Conservation (phyloP, 768 basidiomycete species). For the Pulveroboletus frians region DNA sequence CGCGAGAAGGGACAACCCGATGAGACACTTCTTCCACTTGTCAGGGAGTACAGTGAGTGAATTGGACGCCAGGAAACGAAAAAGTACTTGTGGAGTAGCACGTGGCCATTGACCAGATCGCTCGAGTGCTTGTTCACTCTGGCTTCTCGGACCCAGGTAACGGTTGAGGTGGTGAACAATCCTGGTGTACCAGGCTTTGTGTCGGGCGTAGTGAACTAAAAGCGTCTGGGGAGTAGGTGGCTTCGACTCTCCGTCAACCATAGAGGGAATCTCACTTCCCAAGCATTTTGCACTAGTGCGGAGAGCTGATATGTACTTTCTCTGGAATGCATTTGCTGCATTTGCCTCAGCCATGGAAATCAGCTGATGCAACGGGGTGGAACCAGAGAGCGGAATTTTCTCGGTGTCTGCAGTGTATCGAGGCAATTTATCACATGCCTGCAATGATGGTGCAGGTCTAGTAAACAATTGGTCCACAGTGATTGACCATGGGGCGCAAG, state of each 20-base stretch:
- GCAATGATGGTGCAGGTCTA: too few relatives aligned
- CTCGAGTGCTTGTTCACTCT: constrained; percentile 11
- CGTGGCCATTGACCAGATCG: constrained; percentile 36
- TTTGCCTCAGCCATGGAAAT: too few relatives aligned
- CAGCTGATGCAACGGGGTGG: too few relatives aligned
- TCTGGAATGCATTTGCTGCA: too few relatives aligned
- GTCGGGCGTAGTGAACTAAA: background rate
- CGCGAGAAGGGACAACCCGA: constrained; percentile 21
- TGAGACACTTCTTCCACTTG: constrained; percentile 28
- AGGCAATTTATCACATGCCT: too few relatives aligned
- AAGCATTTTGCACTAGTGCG: background rate
- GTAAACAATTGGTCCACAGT: too few relatives aligned
- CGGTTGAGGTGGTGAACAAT: background rate
- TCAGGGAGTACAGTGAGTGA: constrained; percentile 5
- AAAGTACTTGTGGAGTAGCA: constrained; percentile 23
- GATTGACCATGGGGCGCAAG: too few relatives aligned
- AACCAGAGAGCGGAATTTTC: too few relatives aligned
- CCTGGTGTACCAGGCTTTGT: background rate
- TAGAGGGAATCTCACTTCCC: background rate
- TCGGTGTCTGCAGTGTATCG: too few relatives aligned
- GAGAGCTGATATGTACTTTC: background rate
- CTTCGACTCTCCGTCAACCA: background rate
- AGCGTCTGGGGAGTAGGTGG: background rate
- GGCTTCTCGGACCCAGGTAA: constrained; percentile 8
- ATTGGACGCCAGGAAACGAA: constrained; percentile 25